Base-by-base conservation (phyloP, 441 rosid genomes). In the Syzygium syzygioides region DNA sequence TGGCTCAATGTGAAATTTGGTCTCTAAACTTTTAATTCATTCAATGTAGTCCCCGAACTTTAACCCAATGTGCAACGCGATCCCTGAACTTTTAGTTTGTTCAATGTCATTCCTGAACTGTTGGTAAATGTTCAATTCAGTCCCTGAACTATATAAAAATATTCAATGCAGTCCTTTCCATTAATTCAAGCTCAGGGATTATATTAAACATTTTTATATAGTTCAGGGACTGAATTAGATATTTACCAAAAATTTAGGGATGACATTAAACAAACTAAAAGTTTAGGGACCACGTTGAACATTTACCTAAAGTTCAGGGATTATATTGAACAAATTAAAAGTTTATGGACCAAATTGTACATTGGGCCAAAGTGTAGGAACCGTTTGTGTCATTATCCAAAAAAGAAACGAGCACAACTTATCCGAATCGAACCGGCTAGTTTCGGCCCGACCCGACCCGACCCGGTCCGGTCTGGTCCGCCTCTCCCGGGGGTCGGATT, bases 371-470 rank as follows among this genome's bases (percentile, higher is more conserved):
- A 26, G 1, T 26, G 0, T 0, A 12, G 1, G 2, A 0, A 28
- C 0, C 0, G 0, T 28, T 13, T 60, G 0, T 59, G 2, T 60
- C 9, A 26, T 59, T 0, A 12, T 59, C 66, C 17, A 2, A 0
- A 0, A 60, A 52, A 14, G n/a, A 60, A 45, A 45, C 48, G 48
- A 7, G 1, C 48, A 45, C 48, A 2, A 45, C 48, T 45, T 1
- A 7, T 45, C 48, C 48, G 48, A 45, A 45, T 45, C 48, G 10
- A 45, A 45, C 48, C 48, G 48, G 48, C 48, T 45, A 45, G 48
- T 7, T 2, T 45, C 48, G 48, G 48, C 48, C 48, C 48, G 48
- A 2, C 48, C 48, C 45, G 45, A 41, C 45, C 45, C 45, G 34
- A 3, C 3, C 34, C 41, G 48, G 48, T 7, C 48, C 48, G 48